These are phyloP conservation scores for Ganoderma multipileum DNA, from an alignment of 1,284 basidiomycete species.

Conservation along the genomic window DNA sequence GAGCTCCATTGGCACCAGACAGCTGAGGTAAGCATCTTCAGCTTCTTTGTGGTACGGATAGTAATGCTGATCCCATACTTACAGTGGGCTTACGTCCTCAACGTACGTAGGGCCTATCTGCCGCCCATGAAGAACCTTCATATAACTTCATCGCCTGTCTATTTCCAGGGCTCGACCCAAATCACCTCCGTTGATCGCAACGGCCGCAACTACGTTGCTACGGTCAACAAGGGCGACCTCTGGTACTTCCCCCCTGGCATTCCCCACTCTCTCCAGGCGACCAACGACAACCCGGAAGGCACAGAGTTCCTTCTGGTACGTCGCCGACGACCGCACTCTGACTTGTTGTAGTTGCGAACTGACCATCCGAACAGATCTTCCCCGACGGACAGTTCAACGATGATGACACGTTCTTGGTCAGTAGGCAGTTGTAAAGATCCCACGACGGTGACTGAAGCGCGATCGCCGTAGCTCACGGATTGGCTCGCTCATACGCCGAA, in stretches of 20 bases:
- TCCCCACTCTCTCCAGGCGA: conserved; percentile 60
- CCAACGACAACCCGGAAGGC: conserved; percentile 57
- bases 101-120: conserved; percentile 40
- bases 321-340: background rate
- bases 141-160: background rate
- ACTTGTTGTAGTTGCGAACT: background rate
- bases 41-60: background rate
- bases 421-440: background rate
- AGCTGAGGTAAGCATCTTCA: conserved; percentile 52
- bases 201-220: conserved; percentile 66
- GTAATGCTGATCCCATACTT: background rate
- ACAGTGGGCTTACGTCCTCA: conserved; percentile 70
- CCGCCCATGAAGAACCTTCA: background rate
- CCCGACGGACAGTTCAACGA: conserved; percentile 68
- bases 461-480: conserved; percentile 53
- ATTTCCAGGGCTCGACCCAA: conserved; percentile 60
- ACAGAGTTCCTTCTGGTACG: conserved; percentile 72
- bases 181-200: conserved; percentile 64
- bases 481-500: conserved; percentile 68
- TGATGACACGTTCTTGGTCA: conserved; percentile 67
- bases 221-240: conserved; percentile 40
- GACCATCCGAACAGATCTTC: conserved; percentile 52
- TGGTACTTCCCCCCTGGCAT: conserved; percentile 56
- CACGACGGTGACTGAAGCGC: conserved; percentile 33
- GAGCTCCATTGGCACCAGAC: conserved; percentile 78